Evolutionary conservation across 2,329 filamentous ascomycete species (phyloP).

Genomic region (Didymella arachidicola): DNA sequence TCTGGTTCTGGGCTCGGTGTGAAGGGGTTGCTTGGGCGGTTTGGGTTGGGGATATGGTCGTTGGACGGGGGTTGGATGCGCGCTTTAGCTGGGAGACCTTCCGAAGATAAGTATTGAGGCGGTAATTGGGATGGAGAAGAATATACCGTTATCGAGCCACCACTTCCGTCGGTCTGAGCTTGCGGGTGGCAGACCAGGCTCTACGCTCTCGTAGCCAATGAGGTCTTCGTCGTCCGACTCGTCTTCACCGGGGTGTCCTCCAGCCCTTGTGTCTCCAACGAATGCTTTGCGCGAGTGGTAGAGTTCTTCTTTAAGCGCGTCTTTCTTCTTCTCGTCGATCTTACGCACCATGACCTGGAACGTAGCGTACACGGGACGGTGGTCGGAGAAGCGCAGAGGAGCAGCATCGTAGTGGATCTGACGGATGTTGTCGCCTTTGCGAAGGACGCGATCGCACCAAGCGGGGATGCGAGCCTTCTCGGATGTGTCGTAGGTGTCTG

Average conservation of each 20-base stretch:
- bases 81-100: conserved; percentile 77
- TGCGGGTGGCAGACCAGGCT: conserved; percentile 73
- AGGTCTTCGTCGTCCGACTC: conserved; percentile 80
- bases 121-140: conserved; percentile 59
- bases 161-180: conserved; percentile 69
- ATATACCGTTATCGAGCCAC: conserved; percentile 69
- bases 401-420: conserved; percentile 85
- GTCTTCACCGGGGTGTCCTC: conserved; percentile 57
- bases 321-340: conserved; percentile 76
- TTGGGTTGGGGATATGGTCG: conserved; percentile 72
- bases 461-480: conserved; percentile 95
- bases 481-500: conserved; percentile 89
- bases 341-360: conserved; percentile 86
- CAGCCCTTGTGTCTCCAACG: conserved; percentile 69
- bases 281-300: conserved; percentile 73
- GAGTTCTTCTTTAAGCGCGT: conserved; percentile 74
- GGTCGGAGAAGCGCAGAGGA: conserved; percentile 88
- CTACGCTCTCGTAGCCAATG: conserved; percentile 81
- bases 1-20: conserved; percentile 76
- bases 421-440: conserved; percentile 82
- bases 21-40: conserved; percentile 83
- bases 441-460: conserved; percentile 94
- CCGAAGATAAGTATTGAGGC: conserved; percentile 35
- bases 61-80: conserved; percentile 70
- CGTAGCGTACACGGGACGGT: conserved; percentile 90